These are phyloP conservation scores for Jatropha curcas DNA, from an alignment of 345 rosid genomes.

Conservation along the genomic window DNA sequence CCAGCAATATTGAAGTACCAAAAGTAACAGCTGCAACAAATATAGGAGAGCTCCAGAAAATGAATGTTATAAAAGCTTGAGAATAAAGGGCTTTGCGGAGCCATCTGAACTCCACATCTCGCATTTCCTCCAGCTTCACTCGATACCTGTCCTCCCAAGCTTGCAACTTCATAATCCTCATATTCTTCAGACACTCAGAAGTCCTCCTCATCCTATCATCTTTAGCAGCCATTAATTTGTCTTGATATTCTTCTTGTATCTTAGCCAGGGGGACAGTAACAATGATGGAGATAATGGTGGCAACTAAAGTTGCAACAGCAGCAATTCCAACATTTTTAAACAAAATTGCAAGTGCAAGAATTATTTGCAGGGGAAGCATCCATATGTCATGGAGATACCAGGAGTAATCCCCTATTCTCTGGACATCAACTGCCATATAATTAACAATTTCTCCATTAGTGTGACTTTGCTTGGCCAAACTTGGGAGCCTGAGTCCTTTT, in stretches of 20 bases:
- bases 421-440: constrained; percentile 99
- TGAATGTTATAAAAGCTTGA: constrained; percentile 95
- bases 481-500: constrained; percentile 89
- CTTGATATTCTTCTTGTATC: constrained; percentile 94
- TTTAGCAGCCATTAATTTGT: constrained; percentile 92
- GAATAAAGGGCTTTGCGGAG: constrained; percentile 92
- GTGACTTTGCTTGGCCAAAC: constrained; percentile 88
- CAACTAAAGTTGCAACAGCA: constrained; percentile 80
- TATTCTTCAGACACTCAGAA: constrained; percentile 94
- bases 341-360: constrained; percentile 92
- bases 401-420: constrained; percentile 92
- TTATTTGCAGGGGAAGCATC: constrained; percentile 98
- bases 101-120: constrained; percentile 87
- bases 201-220: constrained; percentile 99
- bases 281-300: constrained; percentile 82
- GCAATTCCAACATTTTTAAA: constrained; percentile 98
- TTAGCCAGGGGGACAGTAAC: constrained; percentile 85
- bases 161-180: constrained; percentile 96
- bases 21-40: constrained; percentile 95
- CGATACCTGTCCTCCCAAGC: constrained; percentile 99
- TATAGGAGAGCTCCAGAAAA: constrained; percentile 99
- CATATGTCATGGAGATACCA: constrained; percentile 99
- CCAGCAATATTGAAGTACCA: constrained; percentile 86
- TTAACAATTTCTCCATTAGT: constrained; percentile 96
- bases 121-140: constrained; percentile 80